Evolutionary conservation across 75 land plant genomes (phyloP).

Genomic region (Sequoia sempervirens): DNA sequence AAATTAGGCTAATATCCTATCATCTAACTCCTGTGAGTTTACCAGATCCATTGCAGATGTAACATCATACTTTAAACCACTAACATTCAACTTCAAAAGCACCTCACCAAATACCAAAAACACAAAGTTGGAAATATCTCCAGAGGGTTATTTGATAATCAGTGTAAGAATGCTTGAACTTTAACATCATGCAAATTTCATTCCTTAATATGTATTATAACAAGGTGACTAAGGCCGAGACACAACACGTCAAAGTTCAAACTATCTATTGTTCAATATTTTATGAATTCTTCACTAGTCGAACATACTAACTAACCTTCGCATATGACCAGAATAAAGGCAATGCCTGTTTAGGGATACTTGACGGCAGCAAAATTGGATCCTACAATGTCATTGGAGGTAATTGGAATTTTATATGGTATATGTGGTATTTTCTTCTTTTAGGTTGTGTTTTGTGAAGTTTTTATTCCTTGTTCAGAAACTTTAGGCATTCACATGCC

Average conservation of each 20-base stretch:
- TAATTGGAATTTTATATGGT: slow-evolving; percentile 15
- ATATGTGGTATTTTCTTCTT: not conserved
- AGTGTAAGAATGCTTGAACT: slow-evolving; percentile 39
- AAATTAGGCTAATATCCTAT: not conserved
- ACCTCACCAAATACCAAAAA: slow-evolving; percentile 23
- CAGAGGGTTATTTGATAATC: slow-evolving; percentile 77
- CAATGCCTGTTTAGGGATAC: slow-evolving; percentile 84
- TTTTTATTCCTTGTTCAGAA: not conserved
- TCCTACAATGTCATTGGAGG: slow-evolving; percentile 78
- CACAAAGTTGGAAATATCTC: slow-evolving; percentile 35
- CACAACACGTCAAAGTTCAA: not conserved
- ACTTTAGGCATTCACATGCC: not conserved
- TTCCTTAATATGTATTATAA: not conserved
- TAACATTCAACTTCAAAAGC: slow-evolving; percentile 48
- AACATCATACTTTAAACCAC: slow-evolving; percentile 42
- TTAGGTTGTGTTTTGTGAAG: not conserved
- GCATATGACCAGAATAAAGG: slow-evolving; percentile 39
- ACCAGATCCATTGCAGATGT: slow-evolving; percentile 46
- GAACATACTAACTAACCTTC: not conserved
- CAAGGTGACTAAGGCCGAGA: not conserved
- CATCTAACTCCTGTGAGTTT: not conserved
- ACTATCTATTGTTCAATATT: not conserved
- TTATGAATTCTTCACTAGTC: not conserved
- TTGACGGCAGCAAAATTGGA: slow-evolving; percentile 56
- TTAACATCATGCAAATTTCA: not conserved